A percentile compares a stretch with the other conserved stretches of the same genome.
phyloP scores from a whole-genome alignment of 2,329 filamentous ascomycete genomes.

The Escovopsis sp. region DNA sequence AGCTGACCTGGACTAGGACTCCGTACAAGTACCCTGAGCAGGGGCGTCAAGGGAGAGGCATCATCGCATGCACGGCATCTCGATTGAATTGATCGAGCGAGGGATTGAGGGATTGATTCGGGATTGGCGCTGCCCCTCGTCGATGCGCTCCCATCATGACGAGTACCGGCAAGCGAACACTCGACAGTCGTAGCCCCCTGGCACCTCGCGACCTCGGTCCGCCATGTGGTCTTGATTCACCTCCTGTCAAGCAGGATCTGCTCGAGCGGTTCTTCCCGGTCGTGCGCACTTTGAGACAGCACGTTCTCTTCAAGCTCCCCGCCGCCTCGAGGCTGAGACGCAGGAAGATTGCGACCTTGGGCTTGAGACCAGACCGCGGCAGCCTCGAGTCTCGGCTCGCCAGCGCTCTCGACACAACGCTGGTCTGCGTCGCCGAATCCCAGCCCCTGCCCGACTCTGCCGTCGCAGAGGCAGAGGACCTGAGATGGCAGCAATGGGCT shows the following conservation, averaged over 20 bases:
- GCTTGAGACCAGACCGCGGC: conserved; percentile 13
- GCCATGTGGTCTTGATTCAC: conserved; percentile 6
- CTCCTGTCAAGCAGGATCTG: conserved; percentile 40
- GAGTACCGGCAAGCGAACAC: conserved; percentile 15
- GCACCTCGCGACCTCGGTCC: neutral
- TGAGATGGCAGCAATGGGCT: conserved; percentile 40
- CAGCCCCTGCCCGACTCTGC: neutral
- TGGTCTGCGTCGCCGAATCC: conserved; percentile 39
- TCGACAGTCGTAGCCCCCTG: conserved; percentile 11
- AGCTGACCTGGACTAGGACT: no score
- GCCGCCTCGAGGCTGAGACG: conserved; percentile 47
- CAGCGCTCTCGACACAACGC: conserved; percentile 50
- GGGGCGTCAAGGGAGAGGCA: no score
- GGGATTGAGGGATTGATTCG: no score
- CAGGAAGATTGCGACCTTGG: conserved; percentile 38
- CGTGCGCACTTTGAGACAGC: conserved; percentile 54
- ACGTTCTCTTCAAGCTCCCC: conserved; percentile 53
- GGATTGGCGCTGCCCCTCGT: no score
- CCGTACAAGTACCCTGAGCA: no score
- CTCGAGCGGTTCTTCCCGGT: conserved; percentile 53
- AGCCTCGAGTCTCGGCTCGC: conserved; percentile 31
- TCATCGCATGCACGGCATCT: no score
- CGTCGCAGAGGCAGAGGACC: conserved; percentile 13
- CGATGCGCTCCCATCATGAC: conserved; percentile 10
- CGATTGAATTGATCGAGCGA: no score